These are phyloP conservation scores for Alternaria burnsii DNA, from an alignment of 2,329 filamentous ascomycete genomes.

Conservation along the genomic window DNA sequence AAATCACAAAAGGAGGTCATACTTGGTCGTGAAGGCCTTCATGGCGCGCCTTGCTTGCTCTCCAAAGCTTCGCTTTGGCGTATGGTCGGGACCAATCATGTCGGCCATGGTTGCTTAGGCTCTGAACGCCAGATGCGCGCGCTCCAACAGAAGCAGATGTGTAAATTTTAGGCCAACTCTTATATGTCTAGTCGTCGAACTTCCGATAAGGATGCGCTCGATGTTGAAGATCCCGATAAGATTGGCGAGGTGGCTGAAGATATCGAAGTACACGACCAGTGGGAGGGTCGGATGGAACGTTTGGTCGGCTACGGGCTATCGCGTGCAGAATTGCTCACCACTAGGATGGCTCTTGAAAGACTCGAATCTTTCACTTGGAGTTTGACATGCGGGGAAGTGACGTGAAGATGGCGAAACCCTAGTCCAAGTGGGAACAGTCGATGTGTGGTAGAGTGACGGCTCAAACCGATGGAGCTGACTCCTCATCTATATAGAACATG, in stretches of 20 bases:
- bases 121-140: not conserved
- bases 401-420: conserved; percentile 13
- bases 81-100: conserved; percentile 55
- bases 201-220: conserved; percentile 24
- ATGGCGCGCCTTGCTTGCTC: conserved; percentile 52
- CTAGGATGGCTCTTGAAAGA: conserved; percentile 22
- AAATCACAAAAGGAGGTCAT: conserved; percentile 23
- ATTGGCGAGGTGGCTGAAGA: conserved; percentile 29
- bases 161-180: not conserved
- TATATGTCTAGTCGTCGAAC: not conserved
- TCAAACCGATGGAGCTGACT: conserved; percentile 1
- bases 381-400: conserved; percentile 33
- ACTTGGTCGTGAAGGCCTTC: conserved; percentile 61
- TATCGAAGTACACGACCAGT: conserved; percentile 22
- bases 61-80: conserved; percentile 52
- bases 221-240: conserved; percentile 23
- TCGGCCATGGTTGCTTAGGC: conserved; percentile 41
- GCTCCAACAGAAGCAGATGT: not conserved
- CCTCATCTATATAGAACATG: conserved; percentile 23
- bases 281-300: conserved; percentile 1
- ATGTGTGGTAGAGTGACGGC: conserved; percentile 16
- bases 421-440: conserved; percentile 4
- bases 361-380: conserved; percentile 19
- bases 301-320: conserved; percentile 10
- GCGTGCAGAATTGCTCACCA: conserved; percentile 17